These are phyloP conservation scores for Stemphylium beticola DNA, from an alignment of 2,329 filamentous ascomycete species.

Conservation along the genomic window DNA sequence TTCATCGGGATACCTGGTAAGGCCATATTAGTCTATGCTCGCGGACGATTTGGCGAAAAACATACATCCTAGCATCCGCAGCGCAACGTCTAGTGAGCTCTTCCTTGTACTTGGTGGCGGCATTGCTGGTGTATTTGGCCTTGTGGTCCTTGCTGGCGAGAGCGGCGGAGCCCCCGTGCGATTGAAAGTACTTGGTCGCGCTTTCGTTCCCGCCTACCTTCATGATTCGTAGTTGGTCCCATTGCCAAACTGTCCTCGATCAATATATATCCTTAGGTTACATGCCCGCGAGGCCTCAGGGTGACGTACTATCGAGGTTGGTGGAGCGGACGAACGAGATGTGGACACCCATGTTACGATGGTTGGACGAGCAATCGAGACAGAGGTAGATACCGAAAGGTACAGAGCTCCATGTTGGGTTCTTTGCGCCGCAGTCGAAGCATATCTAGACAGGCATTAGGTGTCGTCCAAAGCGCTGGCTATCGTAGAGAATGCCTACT, in stretches of 20 bases:
- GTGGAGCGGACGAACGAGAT: conserved; percentile 99
- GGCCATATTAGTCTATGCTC: conserved; percentile 22
- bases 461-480: conserved; percentile 24
- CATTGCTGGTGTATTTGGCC: conserved; percentile 92
- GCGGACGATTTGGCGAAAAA: conserved; percentile 4
- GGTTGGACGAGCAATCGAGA: conserved; percentile 95
- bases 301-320: conserved; percentile 88
- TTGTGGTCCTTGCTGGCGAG: conserved; percentile 96
- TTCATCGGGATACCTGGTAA: conserved; percentile 77
- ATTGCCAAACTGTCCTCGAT: conserved; percentile 75
- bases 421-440: conserved; percentile 97
- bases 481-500: conserved; percentile 59
- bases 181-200: conserved; percentile 97
- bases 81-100: conserved; percentile 87
- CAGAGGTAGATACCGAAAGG: conserved; percentile 98
- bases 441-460: conserved; percentile 70
- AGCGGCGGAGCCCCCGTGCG: conserved; percentile 91
- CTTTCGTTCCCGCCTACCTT: conserved; percentile 99
- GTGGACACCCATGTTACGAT: conserved; percentile 96
- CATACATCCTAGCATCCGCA: conserved; percentile 83
- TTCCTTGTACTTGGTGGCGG: conserved; percentile 97
- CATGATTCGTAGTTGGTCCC: conserved; percentile 96
- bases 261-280: conserved; percentile 58
- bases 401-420: conserved; percentile 97
- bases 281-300: neutral